Evolutionary conservation across 345 rosid species (phyloP).

Genomic region (Camelina neglecta): DNA sequence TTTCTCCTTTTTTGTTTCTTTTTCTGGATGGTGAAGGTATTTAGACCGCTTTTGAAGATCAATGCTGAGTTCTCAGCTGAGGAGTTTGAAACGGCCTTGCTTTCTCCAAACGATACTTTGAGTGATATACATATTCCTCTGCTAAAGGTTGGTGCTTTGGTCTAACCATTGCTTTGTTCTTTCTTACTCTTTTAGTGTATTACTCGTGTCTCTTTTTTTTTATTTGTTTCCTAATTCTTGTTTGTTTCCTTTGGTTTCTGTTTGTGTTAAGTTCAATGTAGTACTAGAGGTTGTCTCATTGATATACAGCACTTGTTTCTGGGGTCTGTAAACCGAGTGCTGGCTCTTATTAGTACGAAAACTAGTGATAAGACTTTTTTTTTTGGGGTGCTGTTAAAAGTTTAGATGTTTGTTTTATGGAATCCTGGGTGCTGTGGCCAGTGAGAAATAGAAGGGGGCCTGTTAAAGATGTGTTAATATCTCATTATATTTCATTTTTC

Average conservation of each 20-base stretch:
- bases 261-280: conserved; percentile 12
- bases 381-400: background rate
- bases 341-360: background rate
- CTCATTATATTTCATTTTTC: conserved; percentile 7
- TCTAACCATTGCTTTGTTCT: conserved; percentile 15
- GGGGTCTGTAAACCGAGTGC: background rate
- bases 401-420: background rate
- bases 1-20: background rate
- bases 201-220: conserved; percentile 5
- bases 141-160: conserved; percentile 76
- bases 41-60: conserved; percentile 85
- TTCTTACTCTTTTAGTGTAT: conserved; percentile 26
- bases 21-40: conserved; percentile 58
- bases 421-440: conserved; percentile 3
- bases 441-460: conserved; percentile 8
- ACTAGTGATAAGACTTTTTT: background rate
- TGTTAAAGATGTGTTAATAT: background rate
- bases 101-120: conserved; percentile 88
- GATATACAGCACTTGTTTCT: conserved; percentile 1
- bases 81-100: conserved; percentile 94
- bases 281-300: conserved; percentile 29
- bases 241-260: conserved; percentile 10
- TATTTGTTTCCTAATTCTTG: background rate
- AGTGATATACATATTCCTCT: conserved; percentile 93
- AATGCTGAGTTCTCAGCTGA: conserved; percentile 87